Evolutionary conservation across 1,284 basidiomycete species (phyloP), one percentile per base, ranked within the genome.

Genomic region (Sutorius eximius): DNA sequence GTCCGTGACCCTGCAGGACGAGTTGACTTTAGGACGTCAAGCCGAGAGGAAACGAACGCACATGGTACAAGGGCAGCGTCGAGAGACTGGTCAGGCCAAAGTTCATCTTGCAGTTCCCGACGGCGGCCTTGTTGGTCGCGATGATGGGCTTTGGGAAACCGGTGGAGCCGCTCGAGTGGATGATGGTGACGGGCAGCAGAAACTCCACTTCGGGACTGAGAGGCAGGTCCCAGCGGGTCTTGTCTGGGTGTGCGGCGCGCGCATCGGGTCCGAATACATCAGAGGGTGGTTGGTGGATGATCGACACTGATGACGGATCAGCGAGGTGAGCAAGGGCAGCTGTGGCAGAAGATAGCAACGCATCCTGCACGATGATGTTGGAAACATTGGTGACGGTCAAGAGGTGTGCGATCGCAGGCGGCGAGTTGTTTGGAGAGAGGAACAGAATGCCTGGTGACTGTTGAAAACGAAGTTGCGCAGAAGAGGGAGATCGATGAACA

Each of bases 131-230:
- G 62, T 82, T 79, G 0, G 73, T 75, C 44, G 73, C 64, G 20
- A 69, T 65, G 41, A 80, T 74, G 0, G 80, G 78, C 62, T 83
- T 80, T 11, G 73, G 75, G 58, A 71, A 73, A 2, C 73, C 73
- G 20, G 74, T 73, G 13, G 82, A 84, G 37, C 85, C 84, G 1
- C 77, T 80, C 4, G 83, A 85, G 59, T 87, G 85, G n/a, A 87
- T 71, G 51, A 85, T 76, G 11, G 82, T 77, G 12, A 77, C 71
- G 2, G 77, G 75, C 20, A 81, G 65, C 16, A 69, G 60, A 6
- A 57, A 55, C 60, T 84, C 81, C 51, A 77, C 69, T 16, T 79
- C 71, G 2, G 79, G 79, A 1, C 67, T 74, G n/a, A 83, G 66
- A 38, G 70, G 62, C 2, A 69, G 58, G 6, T 71, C 65, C 60